A percentile compares a stretch with the other conserved stretches of the same genome.
Conservation (phyloP, 495 filamentous ascomycete species). For the Aspergillus egyptiacus region DNA sequence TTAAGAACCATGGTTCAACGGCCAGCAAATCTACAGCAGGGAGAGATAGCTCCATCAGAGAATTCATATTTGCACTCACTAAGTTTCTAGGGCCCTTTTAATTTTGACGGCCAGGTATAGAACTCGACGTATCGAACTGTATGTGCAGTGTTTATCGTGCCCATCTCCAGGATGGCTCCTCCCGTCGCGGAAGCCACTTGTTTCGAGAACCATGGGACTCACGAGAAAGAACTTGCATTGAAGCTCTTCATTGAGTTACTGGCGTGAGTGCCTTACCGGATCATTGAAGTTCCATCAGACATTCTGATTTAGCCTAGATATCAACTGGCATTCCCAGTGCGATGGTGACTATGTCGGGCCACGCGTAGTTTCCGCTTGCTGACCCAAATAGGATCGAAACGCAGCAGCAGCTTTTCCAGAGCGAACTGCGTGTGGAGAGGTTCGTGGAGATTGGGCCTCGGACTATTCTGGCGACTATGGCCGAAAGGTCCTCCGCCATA, state of each 20-base stretch:
- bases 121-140: not conserved
- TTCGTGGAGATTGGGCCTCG: slow-evolving; percentile 96
- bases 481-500: slow-evolving; percentile 83
- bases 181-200: not conserved
- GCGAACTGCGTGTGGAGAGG: slow-evolving; percentile 72
- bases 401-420: slow-evolving; percentile 60
- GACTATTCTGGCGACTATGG: slow-evolving; percentile 95
- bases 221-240: slow-evolving; percentile 10
- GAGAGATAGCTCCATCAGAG: no score
- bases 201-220: not conserved
- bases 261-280: slow-evolving; percentile 15
- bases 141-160: not conserved
- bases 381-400: slow-evolving; percentile 67
- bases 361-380: not conserved
- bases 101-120: no score
- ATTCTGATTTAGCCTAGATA: slow-evolving; percentile 44
- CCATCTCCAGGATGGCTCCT: not conserved
- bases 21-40: not conserved
- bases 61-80: no score
- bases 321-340: slow-evolving; percentile 95
- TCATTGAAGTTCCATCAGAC: not conserved
- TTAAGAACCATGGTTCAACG: slow-evolving; percentile 1
- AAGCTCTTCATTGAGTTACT: slow-evolving; percentile 23
- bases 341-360: slow-evolving; percentile 51
- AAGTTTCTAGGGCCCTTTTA: no score